Evolutionary conservation across 129 eudicot genomes (phyloP).

Genomic region (Lactuca sativa): DNA sequence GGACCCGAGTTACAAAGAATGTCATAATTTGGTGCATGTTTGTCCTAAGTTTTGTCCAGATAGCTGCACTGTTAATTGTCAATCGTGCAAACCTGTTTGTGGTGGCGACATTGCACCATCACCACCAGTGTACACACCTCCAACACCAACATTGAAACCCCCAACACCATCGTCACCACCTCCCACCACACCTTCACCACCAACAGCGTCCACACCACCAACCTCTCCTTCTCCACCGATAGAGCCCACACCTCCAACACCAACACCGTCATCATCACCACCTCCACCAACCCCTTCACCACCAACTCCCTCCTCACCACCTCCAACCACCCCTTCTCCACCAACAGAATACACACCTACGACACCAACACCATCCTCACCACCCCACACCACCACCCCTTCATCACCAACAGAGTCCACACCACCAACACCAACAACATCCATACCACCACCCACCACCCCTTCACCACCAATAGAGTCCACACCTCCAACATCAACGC

Average conservation of each 20-base stretch:
- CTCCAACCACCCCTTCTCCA: no score
- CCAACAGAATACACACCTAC: slow-evolving; percentile 8
- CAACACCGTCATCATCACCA: background rate
- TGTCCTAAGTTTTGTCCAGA: slow-evolving; percentile 79
- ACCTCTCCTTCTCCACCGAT: background rate
- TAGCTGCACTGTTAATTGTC: slow-evolving; percentile 55
- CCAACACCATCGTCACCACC: no score
- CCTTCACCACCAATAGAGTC: no score
- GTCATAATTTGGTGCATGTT: slow-evolving; percentile 61
- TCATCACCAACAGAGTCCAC: no score
- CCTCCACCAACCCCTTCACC: background rate
- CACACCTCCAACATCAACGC: no score
- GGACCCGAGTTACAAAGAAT: slow-evolving; percentile 39
- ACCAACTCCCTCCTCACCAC: no score
- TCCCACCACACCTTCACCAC: background rate
- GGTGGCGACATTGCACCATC: slow-evolving; percentile 3
- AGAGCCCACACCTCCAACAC: no score
- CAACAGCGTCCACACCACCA: background rate
- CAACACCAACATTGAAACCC: no score
- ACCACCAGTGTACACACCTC: background rate
- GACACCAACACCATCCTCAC: no score
- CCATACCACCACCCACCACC: no score
- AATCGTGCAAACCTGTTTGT: slow-evolving; percentile 68
- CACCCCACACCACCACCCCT: no score
- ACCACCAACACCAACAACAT: no score